Base-by-base conservation (phyloP, 257 asterid species). In the Solanum chilense region DNA sequence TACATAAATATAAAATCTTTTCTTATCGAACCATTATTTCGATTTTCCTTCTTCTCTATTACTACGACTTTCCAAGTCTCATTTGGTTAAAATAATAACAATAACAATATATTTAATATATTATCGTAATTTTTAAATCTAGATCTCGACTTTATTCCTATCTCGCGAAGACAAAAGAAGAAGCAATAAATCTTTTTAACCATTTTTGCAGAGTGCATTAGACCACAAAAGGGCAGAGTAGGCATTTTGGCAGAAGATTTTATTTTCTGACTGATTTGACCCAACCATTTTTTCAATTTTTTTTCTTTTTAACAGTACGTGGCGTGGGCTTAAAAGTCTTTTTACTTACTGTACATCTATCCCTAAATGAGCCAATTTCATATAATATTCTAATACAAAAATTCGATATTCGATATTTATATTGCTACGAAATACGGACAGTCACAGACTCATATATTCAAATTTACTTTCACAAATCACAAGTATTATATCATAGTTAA, bases 231-330 rank as follows among this genome's bases (percentile, higher is more conserved):
- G 83, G 87, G 25, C 82, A 44, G 39, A 74, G 80, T 66, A 56
- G 70, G 86, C 68, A 78, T 89, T 89, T 90, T 88, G 90, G 87
- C 92, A 92, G 92, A 91, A 91, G 94, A 91, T 92, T 88, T 91
- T 89, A 88, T 86, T 70, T 85, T 80, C 86, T 85, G 88, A 82
- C 70, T 90, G 95, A 93, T 94, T 94, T 94, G 95, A 94, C 95
- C 83, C 88, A 90, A 88, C 90, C 94, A 91, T 88, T 90, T 56
- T 64, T 3, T 12, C 6, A 3, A 1, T 14, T 31, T 23, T n/a
- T 29, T 37, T 35, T 3, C 12, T 37, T 71, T 37, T 10, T 90
- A 77, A 42, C 44, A 58, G 41, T 56, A 78, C 37, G 45, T 31
- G 83, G 80, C 69, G 49, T 86, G 84, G 88, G 88, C 84, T 52